phyloP scores from a whole-genome alignment of 179 eudicot genomes.

The Beta corolliflora region DNA sequence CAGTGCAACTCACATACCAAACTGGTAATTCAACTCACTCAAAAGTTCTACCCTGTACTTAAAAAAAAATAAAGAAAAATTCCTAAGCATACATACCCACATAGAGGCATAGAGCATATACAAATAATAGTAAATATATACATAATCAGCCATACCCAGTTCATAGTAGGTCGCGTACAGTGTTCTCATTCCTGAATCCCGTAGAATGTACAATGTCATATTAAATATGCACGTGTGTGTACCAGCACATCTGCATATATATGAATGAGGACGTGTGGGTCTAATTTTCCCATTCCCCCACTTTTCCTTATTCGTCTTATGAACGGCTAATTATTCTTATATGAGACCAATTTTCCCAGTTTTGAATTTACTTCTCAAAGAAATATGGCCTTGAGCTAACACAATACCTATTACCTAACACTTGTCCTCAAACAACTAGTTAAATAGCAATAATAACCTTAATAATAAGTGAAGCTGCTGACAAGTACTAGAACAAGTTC shows the following conservation, averaged over 20 bases:
- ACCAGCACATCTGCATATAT: not conserved
- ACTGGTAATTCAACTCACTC: not conserved
- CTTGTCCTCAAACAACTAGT: not conserved
- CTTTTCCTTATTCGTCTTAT: no score
- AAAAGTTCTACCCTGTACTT: not conserved
- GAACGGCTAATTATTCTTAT: not conserved
- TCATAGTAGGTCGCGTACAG: not conserved
- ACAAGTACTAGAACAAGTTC: not conserved
- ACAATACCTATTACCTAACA: not conserved
- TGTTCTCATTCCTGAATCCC: not conserved
- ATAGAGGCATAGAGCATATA: not conserved
- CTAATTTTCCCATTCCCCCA: not conserved
- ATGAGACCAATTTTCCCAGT: not conserved
- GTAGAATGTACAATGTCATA: not conserved
- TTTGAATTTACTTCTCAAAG: not conserved
- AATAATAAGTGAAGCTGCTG: not conserved
- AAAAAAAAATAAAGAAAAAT: not conserved
- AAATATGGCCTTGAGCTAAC: not conserved
- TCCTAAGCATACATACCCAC: not conserved
- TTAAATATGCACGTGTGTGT: not conserved
- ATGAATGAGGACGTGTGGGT: not conserved
- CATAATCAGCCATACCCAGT: not conserved
- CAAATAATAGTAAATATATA: not conserved
- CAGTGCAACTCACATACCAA: not conserved
- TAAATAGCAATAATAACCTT: not conserved